A percentile compares a stretch with the other conserved stretches of the same genome.
phyloP scores from a whole-genome alignment of 139 green algal genomes.

The Picochlorum sp. region DNA sequence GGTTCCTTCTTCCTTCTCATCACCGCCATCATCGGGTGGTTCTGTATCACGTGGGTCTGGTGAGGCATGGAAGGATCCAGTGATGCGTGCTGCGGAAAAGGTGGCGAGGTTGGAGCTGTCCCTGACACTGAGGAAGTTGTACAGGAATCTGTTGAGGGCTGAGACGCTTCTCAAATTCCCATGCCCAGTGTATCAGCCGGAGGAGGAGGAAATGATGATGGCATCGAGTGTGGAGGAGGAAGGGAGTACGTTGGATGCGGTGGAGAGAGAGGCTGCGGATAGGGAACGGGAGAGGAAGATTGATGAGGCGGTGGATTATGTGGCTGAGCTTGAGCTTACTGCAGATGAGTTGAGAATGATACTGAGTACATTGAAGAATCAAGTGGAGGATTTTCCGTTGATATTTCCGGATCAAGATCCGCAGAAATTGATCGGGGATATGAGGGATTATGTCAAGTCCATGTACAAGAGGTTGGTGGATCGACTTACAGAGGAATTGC shows the following conservation, averaged over 20 bases:
- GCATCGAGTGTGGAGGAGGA: not conserved
- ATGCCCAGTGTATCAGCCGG: constrained; percentile 43
- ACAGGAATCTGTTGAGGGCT: constrained; percentile 66
- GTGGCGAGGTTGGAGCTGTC: constrained; percentile 47
- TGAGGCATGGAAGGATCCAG: too few relatives aligned
- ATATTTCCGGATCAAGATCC: constrained; percentile 17
- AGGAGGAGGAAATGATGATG: not conserved
- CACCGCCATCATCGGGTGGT: too few relatives aligned
- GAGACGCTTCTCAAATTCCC: constrained; percentile 41
- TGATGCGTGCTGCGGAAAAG: too few relatives aligned
- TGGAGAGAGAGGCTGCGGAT: not conserved
- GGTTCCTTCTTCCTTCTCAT: too few relatives aligned
- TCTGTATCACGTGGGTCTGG: too few relatives aligned
- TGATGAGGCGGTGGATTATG: constrained; percentile 50
- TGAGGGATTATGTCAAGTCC: not conserved
- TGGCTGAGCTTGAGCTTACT: constrained; percentile 76
- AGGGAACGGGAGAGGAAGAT: constrained; percentile 11
- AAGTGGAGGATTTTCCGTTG: constrained; percentile 27
- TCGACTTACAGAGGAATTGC: constrained; percentile 36
- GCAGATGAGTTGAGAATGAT: constrained; percentile 67
- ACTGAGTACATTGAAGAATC: constrained; percentile 22
- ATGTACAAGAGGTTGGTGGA: constrained; percentile 10
- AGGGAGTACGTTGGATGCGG: not conserved
- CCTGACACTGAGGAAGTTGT: constrained; percentile 64
- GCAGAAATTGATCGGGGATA: constrained; percentile 6